Evolutionary conservation across 768 basidiomycete genomes (phyloP).

Genomic region (Terana coerulea): DNA sequence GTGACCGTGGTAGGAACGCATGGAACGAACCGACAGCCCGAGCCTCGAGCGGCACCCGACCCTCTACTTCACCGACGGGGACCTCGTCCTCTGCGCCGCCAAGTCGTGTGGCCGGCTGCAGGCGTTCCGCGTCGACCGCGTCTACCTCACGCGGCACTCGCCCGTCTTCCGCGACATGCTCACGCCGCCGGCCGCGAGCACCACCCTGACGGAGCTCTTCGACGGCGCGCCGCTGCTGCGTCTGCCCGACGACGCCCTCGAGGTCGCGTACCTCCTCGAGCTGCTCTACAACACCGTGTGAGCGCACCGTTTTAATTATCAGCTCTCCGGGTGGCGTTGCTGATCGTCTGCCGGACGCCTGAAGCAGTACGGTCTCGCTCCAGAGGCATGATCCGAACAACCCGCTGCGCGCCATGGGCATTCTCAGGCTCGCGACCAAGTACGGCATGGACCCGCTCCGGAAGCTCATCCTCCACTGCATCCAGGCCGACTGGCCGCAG

Average conservation of each 20-base stretch:
- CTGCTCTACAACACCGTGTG: conserved; percentile 14
- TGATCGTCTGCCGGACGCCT: neutral
- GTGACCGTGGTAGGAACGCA: neutral
- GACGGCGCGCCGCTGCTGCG: conserved; percentile 8
- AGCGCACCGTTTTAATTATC: neutral
- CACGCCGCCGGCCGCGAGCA: neutral
- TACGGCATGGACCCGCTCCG: conserved; percentile 5
- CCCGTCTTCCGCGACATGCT: conserved; percentile 16
- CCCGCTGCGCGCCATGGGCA: conserved; percentile 7
- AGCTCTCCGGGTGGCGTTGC: neutral
- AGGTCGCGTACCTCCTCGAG: conserved; percentile 7
- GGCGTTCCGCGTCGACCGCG: conserved; percentile 13
- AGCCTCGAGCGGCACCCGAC: conserved; percentile 4
- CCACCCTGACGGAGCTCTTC: neutral
- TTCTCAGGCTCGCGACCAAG: conserved; percentile 9
- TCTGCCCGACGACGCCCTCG: conserved; percentile 8
- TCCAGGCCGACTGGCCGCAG: conserved; percentile 11
- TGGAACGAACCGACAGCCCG: neutral
- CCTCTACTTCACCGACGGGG: conserved; percentile 13
- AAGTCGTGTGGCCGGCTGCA: neutral
- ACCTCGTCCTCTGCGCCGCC: conserved; percentile 11
- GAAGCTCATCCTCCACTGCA: conserved; percentile 2
- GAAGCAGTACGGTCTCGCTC: neutral
- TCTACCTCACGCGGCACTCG: conserved; percentile 12
- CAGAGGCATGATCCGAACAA: conserved; percentile 10